phyloP scores from a whole-genome alignment of 441 rosid genomes.

The Cnidoscolus chayamansa region DNA sequence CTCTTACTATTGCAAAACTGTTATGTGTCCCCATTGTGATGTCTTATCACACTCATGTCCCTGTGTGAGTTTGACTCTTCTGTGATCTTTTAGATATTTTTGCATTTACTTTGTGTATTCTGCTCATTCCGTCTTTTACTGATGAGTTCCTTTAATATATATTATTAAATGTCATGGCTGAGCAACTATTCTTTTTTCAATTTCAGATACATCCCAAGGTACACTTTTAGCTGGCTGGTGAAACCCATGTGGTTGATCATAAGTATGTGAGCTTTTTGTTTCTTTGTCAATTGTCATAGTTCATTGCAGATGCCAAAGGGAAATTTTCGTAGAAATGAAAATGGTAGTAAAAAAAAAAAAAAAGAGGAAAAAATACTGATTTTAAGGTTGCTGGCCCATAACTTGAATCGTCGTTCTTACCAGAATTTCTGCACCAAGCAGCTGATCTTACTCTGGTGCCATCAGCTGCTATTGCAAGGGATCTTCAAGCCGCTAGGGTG shows the following conservation, averaged over 20 bases:
- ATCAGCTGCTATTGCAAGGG: conserved; percentile 82
- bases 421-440: conserved; percentile 96
- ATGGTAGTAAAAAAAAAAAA: too few relatives aligned
- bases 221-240: conserved; percentile 97
- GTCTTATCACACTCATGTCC: conserved; percentile 99
- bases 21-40: conserved; percentile 85
- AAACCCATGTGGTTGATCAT: conserved; percentile 93
- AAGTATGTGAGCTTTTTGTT: conserved; percentile 46
- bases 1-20: conserved; percentile 78
- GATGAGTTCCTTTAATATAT: neutral
- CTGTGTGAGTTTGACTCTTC: conserved; percentile 66
- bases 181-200: conserved; percentile 21
- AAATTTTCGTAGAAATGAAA: too few relatives aligned
- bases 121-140: conserved; percentile 2
- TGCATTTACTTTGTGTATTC: neutral
- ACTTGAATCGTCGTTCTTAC: conserved; percentile 16
- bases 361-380: too few relatives aligned
- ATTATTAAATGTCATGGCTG: neutral
- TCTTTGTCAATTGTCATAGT: neutral
- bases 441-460: conserved; percentile 98
- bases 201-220: conserved; percentile 88
- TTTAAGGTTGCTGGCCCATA: conserved; percentile 16
- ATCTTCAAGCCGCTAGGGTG: conserved; percentile 76
- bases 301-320: neutral
- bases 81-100: neutral